Conservation (phyloP, 2,329 filamentous ascomycete genomes). For the Neonectria faginata region DNA sequence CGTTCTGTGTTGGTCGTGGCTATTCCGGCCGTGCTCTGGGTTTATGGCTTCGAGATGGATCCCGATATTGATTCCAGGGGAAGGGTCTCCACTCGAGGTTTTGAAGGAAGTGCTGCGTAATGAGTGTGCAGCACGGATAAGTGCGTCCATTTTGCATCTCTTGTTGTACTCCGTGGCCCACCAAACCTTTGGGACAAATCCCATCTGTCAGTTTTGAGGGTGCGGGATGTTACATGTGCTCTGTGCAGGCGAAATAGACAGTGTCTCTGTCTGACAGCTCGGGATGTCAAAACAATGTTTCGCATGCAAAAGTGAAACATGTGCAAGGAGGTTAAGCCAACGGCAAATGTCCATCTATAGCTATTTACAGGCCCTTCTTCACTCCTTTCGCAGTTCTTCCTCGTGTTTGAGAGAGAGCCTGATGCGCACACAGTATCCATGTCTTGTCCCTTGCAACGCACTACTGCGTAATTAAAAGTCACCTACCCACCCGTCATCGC, state of each 20-base stretch:
- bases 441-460: neutral
- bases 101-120: neutral
- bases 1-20: neutral
- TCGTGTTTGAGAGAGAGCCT: neutral
- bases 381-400: too few relatives aligned
- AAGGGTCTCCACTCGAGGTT: neutral
- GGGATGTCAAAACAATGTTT: neutral
- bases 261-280: neutral
- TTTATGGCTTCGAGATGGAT: neutral
- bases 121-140: neutral
- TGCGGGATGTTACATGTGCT: neutral
- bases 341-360: neutral
- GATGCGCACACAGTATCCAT: neutral
- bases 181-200: neutral
- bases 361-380: neutral
- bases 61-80: neutral
- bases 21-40: neutral
- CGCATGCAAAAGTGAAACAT: neutral
- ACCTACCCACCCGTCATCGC: slow-evolving; percentile 11
- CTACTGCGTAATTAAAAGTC: slow-evolving; percentile 6
- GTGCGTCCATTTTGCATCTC: neutral
- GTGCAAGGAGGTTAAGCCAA: neutral
- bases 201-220: neutral
- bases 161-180: neutral
- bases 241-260: neutral